These are phyloP conservation scores for Hydrangea macrophylla DNA, from an alignment of 148 eudicot genomes.

Conservation along the genomic window DNA sequence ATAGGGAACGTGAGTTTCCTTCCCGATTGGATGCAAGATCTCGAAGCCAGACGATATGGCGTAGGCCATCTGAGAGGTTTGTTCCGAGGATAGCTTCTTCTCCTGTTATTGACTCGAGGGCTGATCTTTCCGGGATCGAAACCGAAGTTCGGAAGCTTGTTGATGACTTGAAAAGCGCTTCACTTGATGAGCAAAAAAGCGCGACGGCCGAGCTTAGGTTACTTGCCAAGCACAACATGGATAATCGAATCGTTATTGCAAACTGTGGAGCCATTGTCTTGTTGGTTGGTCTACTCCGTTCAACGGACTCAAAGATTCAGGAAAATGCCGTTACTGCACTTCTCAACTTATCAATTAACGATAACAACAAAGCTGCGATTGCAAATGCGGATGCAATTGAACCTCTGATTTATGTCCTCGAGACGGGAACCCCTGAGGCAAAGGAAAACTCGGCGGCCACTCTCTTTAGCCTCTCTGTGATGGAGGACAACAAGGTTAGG, in stretches of 20 bases:
- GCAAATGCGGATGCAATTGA: constrained; percentile 71
- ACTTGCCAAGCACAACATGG: constrained; percentile 75
- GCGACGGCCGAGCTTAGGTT: constrained; percentile 63
- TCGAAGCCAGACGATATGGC: constrained; percentile 49
- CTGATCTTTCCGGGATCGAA: constrained; percentile 46
- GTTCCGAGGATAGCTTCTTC: constrained; percentile 49
- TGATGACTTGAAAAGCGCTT: constrained; percentile 49
- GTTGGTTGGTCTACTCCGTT: constrained; percentile 58
- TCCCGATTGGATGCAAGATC: constrained; percentile 38
- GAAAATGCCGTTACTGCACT: constrained; percentile 87
- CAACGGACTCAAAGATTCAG: constrained; percentile 51
- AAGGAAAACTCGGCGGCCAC: constrained; percentile 89
- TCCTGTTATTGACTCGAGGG: constrained; percentile 36
- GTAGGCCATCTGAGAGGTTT: constrained; percentile 46
- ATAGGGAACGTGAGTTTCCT: constrained; percentile 36
- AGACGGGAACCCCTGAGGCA: constrained; percentile 77
- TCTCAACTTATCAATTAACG: constrained; percentile 78
- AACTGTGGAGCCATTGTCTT: constrained; percentile 58
- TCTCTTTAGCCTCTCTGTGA: constrained; percentile 66
- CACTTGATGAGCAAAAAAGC: constrained; percentile 48
- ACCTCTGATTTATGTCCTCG: constrained; percentile 73
- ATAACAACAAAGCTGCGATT: constrained; percentile 71
- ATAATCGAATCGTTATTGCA: constrained; percentile 67
- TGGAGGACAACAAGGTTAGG: constrained; percentile 55
- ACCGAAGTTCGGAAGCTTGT: constrained; percentile 47